Percentiles rank a stretch among this genome's conserved stretches.
Evolutionary conservation across 1,284 basidiomycete genomes (phyloP).

Genomic region (Sporisorium exsertum): DNA sequence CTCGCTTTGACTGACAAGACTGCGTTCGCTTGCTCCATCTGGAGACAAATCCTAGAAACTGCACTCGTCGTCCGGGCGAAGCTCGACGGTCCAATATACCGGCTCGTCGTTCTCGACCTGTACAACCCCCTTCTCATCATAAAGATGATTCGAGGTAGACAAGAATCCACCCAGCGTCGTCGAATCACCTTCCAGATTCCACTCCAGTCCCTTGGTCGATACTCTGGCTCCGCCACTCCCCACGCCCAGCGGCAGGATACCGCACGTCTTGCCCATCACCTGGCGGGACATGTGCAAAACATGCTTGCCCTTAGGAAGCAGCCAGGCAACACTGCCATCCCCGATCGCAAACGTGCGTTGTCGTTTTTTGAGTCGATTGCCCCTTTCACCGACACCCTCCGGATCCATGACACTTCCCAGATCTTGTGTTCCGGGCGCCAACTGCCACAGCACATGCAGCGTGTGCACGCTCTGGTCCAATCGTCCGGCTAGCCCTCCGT

Average conservation of each 20-base stretch:
- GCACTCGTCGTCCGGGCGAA: conserved; percentile 46
- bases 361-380: conserved; percentile 71
- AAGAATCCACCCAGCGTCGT: conserved; percentile 71
- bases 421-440: conserved; percentile 71
- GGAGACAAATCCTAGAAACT: background rate
- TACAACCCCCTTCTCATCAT: conserved; percentile 72
- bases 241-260: conserved; percentile 85
- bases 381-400: conserved; percentile 14
- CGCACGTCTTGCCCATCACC: conserved; percentile 87
- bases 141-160: conserved; percentile 90
- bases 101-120: conserved; percentile 82
- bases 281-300: conserved; percentile 79
- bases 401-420: conserved; percentile 50
- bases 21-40: background rate
- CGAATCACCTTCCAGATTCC: conserved; percentile 77
- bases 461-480: conserved; percentile 95
- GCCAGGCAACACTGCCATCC: conserved; percentile 89
- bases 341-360: conserved; percentile 80
- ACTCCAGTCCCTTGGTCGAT: conserved; percentile 84
- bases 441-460: conserved; percentile 84
- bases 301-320: conserved; percentile 83
- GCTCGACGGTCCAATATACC: conserved; percentile 88
- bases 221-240: conserved; percentile 76
- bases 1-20: background rate
- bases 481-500: conserved; percentile 89